These are phyloP conservation scores for Moesziomyces antarcticus DNA, from an alignment of 1,284 basidiomycete genomes.

Conservation along the genomic window DNA sequence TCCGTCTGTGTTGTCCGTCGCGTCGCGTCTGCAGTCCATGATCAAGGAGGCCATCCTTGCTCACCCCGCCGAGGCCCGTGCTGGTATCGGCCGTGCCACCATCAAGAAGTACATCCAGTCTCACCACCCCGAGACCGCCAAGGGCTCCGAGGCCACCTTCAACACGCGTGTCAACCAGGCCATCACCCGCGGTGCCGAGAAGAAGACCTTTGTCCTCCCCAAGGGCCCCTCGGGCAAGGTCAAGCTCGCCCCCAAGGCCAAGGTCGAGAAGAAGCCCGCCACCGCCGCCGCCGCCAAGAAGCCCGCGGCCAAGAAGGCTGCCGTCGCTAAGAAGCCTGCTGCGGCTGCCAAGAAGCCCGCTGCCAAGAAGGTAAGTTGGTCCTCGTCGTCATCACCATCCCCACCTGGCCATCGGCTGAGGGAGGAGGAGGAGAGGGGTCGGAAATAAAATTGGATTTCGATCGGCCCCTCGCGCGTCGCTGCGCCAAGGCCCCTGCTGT, in stretches of 20 bases:
- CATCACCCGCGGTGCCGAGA: constrained; percentile 81
- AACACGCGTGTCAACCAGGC: constrained; percentile 83
- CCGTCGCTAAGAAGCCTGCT: constrained; percentile 70
- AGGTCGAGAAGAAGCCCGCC: constrained; percentile 72
- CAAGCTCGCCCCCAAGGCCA: constrained; percentile 75
- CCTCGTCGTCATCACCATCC: constrained; percentile 1
- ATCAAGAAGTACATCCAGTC: constrained; percentile 82
- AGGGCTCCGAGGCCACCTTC: constrained; percentile 73
- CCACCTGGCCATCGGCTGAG: no score
- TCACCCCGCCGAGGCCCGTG: constrained; percentile 80
- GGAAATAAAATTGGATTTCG: constrained; percentile 24
- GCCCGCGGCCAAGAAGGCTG: constrained; percentile 67
- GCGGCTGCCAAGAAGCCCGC: constrained; percentile 62
- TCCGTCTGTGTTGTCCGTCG: constrained; percentile 11
- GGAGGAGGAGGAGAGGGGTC: constrained; percentile 9
- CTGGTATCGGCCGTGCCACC: constrained; percentile 86
- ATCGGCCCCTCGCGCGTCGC: background rate
- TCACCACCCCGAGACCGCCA: constrained; percentile 53
- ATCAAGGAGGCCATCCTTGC: constrained; percentile 79
- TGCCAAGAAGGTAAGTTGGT: constrained; percentile 51
- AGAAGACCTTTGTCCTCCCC: constrained; percentile 82
- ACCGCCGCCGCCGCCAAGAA: constrained; percentile 71
- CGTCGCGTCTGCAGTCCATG: constrained; percentile 57
- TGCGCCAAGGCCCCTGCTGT: constrained; percentile 22
- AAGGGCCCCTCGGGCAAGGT: constrained; percentile 84